phyloP scores from a whole-genome alignment of 345 rosid genomes.

The Citropsis articulata region DNA sequence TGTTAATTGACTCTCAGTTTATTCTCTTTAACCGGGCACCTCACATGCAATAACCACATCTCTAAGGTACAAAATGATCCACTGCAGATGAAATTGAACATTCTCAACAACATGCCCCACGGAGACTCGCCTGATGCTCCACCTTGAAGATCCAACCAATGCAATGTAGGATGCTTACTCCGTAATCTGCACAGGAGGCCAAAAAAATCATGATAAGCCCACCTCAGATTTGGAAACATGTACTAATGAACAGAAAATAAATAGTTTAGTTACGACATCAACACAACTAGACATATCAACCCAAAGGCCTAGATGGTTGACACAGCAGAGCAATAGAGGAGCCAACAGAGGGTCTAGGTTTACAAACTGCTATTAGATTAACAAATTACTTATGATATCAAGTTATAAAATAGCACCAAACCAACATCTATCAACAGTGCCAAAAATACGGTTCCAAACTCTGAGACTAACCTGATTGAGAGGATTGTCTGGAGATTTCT shows the following conservation, averaged over 20 bases:
- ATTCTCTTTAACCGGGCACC: constrained; percentile 7
- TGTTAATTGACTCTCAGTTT: constrained; percentile 7
- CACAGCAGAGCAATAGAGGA: not conserved
- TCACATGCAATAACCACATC: not conserved
- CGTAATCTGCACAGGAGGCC: constrained; percentile 36
- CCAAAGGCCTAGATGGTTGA: not conserved
- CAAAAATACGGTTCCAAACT: not conserved
- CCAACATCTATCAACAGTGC: not conserved
- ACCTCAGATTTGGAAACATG: not conserved
- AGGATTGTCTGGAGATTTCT: constrained; percentile 98
- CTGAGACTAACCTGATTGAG: constrained; percentile 69
- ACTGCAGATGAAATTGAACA: not conserved
- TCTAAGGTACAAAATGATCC: not conserved
- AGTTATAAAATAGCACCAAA: not conserved
- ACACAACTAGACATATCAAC: not conserved
- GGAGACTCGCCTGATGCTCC: not conserved
- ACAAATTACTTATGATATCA: not conserved
- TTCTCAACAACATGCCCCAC: not conserved
- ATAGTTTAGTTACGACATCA: not conserved
- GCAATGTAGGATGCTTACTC: constrained; percentile 33
- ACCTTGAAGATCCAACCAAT: constrained; percentile 1
- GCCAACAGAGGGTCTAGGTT: not conserved
- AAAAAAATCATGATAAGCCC: not conserved
- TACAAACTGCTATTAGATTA: not conserved
- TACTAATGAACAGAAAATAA: not conserved